Evolutionary conservation across 1,139 yeast species (phyloP), one percentile per base, ranked within the genome.

Genomic region (Yamadazyma sp.): DNA sequence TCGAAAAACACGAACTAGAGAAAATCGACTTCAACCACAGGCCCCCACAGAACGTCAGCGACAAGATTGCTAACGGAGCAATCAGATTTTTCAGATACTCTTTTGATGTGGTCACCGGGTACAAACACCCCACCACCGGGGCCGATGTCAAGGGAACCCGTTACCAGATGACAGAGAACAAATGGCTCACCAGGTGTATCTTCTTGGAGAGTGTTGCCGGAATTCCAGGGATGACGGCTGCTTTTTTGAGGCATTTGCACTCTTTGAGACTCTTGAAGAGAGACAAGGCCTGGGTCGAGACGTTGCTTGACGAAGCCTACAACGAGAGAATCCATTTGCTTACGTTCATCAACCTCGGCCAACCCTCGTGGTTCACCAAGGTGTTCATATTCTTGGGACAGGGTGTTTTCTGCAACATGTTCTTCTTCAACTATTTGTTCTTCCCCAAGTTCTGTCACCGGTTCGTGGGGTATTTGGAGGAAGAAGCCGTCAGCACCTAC

Each of bases 181-280:
- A 81, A 54, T 84, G 91, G 91, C 54, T 84, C 40, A 77, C 82
- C n/a, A 61, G 92, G 41, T 65, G 76, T 44, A 77, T 84, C 29
- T 83, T 84, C 53, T 70, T 84, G 47, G 92, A 84, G 59, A 75
- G 83, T 44, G 70, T 84, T 42, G 92, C 92, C 7, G 91, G 88
- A 11, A 87, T 84, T 14, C 92, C 92, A 1, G 91, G 92, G 9
- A 77, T 82, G 69, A 86, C 81, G 30, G 92, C 87, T 10, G 83
- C 84, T 1, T 81, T 81, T 57, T 56, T 83, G 35, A 73, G 89
- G 45, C 87, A 82, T 53, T 67, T 83, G 50, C 81, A 79, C 50
- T 75, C 86, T 2, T 59, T 83, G 36, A 64, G 89, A 48, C 57
- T 81, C 34, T 65, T 83, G 49, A 71, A 73, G 49, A 65, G 91